Conservation (phyloP, 2,329 filamentous ascomycete species). For the Juglanconis sp. region DNA sequence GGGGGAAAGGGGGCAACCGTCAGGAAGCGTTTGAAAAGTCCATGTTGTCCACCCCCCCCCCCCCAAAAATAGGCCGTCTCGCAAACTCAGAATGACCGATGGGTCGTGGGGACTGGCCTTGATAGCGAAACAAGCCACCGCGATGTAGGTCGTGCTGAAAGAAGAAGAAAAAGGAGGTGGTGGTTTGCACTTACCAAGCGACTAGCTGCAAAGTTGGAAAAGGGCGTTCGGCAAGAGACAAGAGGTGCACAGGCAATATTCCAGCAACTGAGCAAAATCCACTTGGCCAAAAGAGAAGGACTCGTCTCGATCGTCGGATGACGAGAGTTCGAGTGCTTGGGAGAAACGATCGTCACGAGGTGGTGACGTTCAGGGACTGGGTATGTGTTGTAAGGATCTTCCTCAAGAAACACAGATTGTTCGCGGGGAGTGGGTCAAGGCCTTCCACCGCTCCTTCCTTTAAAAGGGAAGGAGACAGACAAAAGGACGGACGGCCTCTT, state of each 20-base stretch:
- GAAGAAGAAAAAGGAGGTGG: background rate
- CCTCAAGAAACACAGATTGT: background rate
- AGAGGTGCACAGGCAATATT: conserved; percentile 29
- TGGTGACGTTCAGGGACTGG: background rate
- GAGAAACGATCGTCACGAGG: background rate
- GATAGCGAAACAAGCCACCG: background rate
- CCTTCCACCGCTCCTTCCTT: conserved; percentile 4
- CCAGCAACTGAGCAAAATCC: conserved; percentile 26
- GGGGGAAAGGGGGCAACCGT: too few species aligned
- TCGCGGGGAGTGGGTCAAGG: background rate
- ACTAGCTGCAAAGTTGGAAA: conserved; percentile 8
- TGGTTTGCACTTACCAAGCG: conserved; percentile 14
- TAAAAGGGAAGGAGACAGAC: background rate
- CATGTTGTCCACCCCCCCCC: background rate
- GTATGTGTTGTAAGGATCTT: background rate
- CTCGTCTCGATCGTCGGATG: conserved; percentile 16
- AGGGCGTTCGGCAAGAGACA: conserved; percentile 5
- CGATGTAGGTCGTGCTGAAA: background rate
- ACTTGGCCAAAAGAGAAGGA: background rate
- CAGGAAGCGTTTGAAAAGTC: background rate
- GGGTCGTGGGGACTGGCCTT: background rate
- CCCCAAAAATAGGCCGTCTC: background rate
- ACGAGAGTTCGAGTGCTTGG: conserved; percentile 14
- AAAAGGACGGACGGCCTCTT: background rate
- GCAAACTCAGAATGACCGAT: too few species aligned